Base-by-base conservation (phyloP, 306 rosid genomes). In the Vigna angularis region DNA sequence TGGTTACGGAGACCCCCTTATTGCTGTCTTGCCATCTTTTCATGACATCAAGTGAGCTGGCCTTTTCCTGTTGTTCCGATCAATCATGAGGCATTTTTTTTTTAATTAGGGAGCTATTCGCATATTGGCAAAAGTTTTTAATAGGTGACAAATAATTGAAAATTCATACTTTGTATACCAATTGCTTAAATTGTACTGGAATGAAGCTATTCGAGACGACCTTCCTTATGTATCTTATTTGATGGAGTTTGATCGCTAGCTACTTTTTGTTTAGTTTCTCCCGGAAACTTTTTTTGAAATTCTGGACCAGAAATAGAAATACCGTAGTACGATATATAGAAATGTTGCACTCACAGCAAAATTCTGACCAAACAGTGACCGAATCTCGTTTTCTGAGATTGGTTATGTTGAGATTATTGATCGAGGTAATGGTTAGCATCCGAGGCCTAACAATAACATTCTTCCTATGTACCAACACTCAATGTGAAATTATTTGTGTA, bases 11-110 rank as follows among this genome's bases (percentile, higher is more conserved):
- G 99, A 96, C 44, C 89, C 96, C 8, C 90, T 96, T 20, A 48
- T 93, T 15, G 98, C 99, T 15, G 87, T 96, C 84, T 86, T 91
- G 90, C 98, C 99, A 15, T 84, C 96, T 16, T 96, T 96, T 73
- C 96, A 87, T 44, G 96, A 90, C 70, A 93, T 92, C 78, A 36
- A 84, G 72, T 94, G 89, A 94, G 83, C 68, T 38, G 50, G 59
- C 81, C 63, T 64, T 67, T 24, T 58, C 79, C 67, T 66, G 44
- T 63, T 68, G 17, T 45, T 72, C 52, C 12, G 52, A 77, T 67
- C 30, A 53, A 63, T 73, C 24, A 18, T 52, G 74, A 14, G 59
- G 67, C 52, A 66, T 66, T 67, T 83, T 56, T 28, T 28, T 66
- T 67, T 55, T 78, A 47, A 32, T 76, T 51, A 32, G 49, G 38